Base-by-base conservation (phyloP, 1,139 yeast species). In the Suhomyces kunorum region DNA sequence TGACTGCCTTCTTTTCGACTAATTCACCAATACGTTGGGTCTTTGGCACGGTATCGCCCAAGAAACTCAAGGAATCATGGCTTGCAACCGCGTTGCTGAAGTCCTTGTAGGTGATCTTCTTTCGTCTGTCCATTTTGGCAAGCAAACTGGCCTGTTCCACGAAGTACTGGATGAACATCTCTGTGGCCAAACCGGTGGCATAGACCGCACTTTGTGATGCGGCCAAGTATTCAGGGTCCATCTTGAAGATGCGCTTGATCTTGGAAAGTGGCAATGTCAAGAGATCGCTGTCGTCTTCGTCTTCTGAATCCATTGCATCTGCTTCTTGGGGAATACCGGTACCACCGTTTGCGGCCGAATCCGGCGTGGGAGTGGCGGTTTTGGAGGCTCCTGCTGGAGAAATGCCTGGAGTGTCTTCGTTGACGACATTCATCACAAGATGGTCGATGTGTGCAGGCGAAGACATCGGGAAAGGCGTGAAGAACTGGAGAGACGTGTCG, bases 121-220 rank as follows among this genome's bases (percentile, higher is more conserved):
- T 83, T 39, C 95, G 70, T 48, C 81, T 80, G 26, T 82, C 88
- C 42, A 81, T 70, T 50, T 81, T 78, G 14, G 95, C 87, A 34
- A 76, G 68, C 40, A 85, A 67, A 20, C 83, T 67, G 0, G 96
- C 92, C 53, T 87, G 94, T 59, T 86, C 95, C 0, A 89, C 78
- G 40, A 90, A 69, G 52, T 85, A 80, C 60, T 85, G 87, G 12
- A 89, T 76, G 59, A 90, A 90, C 36, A 87, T 65, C 55, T 90
- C 96, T 0, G 96, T 84, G 5, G 97, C 96, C 34, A 87, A 78
- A 0, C 95, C 94, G 3, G 92, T 75, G 11, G 95, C 83, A 53
- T 83, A 86, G 11, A 86, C 87, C 0, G 96, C 95, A 27, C 83
- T 71, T 42, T 81, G 86, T 1, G 95, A 81, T 3, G 92, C 83